Conservation (phyloP, 495 filamentous ascomycete species). For the Echria macrotheca region DNA sequence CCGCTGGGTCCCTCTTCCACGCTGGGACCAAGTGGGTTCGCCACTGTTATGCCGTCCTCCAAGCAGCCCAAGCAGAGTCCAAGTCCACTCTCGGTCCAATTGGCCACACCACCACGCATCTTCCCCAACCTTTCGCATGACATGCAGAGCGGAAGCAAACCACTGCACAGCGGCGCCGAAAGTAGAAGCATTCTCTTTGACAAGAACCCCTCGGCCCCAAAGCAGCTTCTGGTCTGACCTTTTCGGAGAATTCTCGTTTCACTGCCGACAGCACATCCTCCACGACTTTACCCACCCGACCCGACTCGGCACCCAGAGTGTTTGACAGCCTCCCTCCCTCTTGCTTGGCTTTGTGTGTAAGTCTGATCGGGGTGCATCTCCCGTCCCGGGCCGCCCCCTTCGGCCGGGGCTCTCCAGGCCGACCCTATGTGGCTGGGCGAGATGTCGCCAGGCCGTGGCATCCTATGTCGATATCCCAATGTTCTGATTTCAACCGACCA, state of each 20-base stretch:
- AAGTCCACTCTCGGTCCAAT: neutral
- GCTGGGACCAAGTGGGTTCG: too few relatives aligned
- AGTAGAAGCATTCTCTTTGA: neutral
- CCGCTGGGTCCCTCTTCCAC: too few relatives aligned
- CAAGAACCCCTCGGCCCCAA: neutral
- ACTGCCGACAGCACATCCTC: constrained; percentile 2
- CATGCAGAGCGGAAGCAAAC: neutral
- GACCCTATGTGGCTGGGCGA: neutral
- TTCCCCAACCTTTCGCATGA: neutral
- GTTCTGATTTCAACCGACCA: neutral
- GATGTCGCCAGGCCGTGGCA: too few relatives aligned
- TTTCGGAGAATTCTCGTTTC: constrained; percentile 9
- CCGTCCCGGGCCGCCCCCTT: neutral
- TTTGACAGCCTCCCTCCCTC: neutral
- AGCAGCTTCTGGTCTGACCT: neutral
- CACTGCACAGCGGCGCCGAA: neutral
- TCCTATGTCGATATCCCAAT: neutral
- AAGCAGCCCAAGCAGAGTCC: too few relatives aligned
- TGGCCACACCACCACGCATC: constrained; percentile 1
- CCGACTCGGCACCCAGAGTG: neutral
- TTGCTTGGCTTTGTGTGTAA: too few relatives aligned
- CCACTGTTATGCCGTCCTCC: constrained; percentile 5
- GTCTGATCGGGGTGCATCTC: too few relatives aligned
- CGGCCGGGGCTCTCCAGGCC: neutral
- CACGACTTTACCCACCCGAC: constrained; percentile 6